These are phyloP conservation scores for Sedum album DNA, from an alignment of 164 flowering plant genomes.

Conservation along the genomic window DNA sequence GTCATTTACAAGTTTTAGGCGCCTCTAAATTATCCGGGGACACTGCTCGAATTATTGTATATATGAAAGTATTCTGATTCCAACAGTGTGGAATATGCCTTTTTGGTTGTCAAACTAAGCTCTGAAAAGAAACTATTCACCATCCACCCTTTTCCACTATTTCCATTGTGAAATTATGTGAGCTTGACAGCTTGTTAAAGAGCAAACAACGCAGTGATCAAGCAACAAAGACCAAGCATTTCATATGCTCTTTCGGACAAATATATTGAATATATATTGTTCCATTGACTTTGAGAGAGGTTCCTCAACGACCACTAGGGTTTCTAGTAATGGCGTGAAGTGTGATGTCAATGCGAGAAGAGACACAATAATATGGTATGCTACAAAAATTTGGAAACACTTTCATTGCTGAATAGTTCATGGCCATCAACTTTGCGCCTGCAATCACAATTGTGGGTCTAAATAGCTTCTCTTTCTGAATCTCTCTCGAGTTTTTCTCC, in stretches of 20 bases:
- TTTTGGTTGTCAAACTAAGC: slow-evolving; percentile 1
- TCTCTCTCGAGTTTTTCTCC: background rate
- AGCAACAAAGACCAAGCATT: background rate
- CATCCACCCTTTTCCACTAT: background rate
- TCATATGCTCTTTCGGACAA: background rate
- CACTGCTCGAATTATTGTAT: background rate
- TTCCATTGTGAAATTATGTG: background rate
- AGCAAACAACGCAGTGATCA: background rate
- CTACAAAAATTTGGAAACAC: background rate
- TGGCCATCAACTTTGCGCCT: slow-evolving; percentile 5
- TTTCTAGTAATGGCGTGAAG: background rate
- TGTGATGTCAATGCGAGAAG: background rate
- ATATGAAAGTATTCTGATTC: background rate
- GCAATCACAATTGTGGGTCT: slow-evolving; percentile 1
- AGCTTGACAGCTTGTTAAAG: too few species aligned
- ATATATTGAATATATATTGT: background rate
- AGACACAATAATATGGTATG: slow-evolving; percentile 2
- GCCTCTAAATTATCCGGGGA: background rate
- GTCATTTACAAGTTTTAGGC: background rate
- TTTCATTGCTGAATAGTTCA: slow-evolving; percentile 1
- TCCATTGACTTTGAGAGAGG: slow-evolving; percentile 6
- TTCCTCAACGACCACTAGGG: slow-evolving; percentile 7
- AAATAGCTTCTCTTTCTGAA: slow-evolving; percentile 1
- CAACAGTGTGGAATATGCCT: background rate
- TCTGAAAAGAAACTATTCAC: background rate